Conservation (phyloP, 176 grass and related monocot species). For the Carex pumila region DNA sequence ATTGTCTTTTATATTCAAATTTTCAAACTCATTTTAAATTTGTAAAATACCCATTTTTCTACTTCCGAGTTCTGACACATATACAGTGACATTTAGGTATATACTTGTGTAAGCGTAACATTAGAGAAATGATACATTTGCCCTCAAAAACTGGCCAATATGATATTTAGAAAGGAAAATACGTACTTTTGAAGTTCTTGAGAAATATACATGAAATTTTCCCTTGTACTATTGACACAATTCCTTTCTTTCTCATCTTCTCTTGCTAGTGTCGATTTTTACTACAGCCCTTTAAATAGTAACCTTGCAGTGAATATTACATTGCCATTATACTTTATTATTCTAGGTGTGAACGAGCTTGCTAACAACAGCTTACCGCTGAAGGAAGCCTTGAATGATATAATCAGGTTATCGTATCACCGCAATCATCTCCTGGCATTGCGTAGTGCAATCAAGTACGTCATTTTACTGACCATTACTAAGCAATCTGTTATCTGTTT, state of each 20-base stretch:
- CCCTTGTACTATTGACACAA: background rate
- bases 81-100: no score
- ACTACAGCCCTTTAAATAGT: background rate
- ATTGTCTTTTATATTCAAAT: no score
- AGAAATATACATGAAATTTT: no score
- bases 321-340: background rate
- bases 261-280: background rate
- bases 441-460: background rate
- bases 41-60: no score
- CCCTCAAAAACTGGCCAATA: no score
- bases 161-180: no score
- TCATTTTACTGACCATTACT: background rate
- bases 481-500: background rate
- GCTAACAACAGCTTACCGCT: constrained; percentile 26
- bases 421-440: constrained; percentile 1
- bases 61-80: no score
- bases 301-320: background rate
- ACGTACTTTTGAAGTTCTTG: no score
- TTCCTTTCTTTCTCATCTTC: background rate
- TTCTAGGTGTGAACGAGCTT: constrained; percentile 53
- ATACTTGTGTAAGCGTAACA: no score
- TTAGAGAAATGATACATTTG: no score
- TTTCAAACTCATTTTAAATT: no score
- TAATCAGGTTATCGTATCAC: constrained; percentile 32
- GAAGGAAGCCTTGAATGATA: constrained; percentile 53